A percentile compares a stretch with the other conserved stretches of the same genome.
phyloP scores from a whole-genome alignment of 768 basidiomycete genomes.

The Mycena albidolilacea region DNA sequence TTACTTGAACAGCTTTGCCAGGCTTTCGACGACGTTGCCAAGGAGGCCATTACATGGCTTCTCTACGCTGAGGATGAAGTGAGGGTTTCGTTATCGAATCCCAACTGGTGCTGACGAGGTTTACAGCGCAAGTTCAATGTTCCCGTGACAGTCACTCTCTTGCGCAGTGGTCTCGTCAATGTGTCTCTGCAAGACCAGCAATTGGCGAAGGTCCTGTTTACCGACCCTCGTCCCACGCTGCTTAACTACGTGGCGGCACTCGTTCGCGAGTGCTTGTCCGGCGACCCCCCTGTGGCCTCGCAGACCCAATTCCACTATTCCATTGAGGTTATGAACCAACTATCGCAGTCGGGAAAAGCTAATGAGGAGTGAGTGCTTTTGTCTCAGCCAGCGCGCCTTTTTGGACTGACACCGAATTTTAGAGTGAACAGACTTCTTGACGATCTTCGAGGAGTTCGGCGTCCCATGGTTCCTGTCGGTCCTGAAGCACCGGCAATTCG shows the following conservation, averaged over 20 bases:
- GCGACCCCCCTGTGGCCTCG: slow-evolving; percentile 84
- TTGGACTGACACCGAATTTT: slow-evolving; percentile 26
- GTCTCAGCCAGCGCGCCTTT: slow-evolving; percentile 2
- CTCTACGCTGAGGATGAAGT: slow-evolving; percentile 98
- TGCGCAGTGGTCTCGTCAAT: slow-evolving; percentile 87
- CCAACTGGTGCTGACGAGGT: slow-evolving; percentile 30
- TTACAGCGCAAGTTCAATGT: slow-evolving; percentile 95
- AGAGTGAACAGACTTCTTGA: slow-evolving; percentile 84
- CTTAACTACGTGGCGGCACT: slow-evolving; percentile 88
- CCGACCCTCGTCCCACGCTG: slow-evolving; percentile 82
- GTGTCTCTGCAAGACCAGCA: slow-evolving; percentile 88
- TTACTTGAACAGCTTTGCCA: slow-evolving; percentile 92
- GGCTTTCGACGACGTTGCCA: slow-evolving; percentile 91
- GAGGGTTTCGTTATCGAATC: slow-evolving; percentile 42
- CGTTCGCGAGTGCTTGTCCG: slow-evolving; percentile 88
- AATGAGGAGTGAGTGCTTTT: slow-evolving; percentile 82
- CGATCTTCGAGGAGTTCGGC: slow-evolving; percentile 81
- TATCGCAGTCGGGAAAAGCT: slow-evolving; percentile 80
- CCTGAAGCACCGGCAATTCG: slow-evolving; percentile 56
- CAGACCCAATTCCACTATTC: slow-evolving; percentile 85
- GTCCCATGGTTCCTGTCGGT: slow-evolving; percentile 58
- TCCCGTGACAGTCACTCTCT: slow-evolving; percentile 90
- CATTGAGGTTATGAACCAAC: slow-evolving; percentile 84
- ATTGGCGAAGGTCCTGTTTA: slow-evolving; percentile 86
- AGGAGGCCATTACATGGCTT: slow-evolving; percentile 97